These are phyloP conservation scores for Hypoxylon sp. DNA, from an alignment of 2,329 filamentous ascomycete genomes.

Conservation along the genomic window DNA sequence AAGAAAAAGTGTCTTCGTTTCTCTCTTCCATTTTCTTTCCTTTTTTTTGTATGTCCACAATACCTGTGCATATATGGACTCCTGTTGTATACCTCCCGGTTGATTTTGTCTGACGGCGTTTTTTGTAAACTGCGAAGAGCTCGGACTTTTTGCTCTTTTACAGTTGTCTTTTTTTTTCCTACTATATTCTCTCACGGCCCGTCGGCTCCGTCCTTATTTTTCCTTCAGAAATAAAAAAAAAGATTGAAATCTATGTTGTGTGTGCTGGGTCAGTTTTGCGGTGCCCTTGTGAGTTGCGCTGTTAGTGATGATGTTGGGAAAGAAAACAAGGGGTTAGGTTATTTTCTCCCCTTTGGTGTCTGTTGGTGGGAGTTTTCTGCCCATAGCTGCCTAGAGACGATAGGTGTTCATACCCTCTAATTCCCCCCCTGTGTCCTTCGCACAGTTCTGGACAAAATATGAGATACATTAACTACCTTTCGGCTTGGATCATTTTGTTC, in stretches of 20 bases:
- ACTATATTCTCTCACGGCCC: slow-evolving; percentile 22
- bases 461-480: slow-evolving; percentile 26
- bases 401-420: slow-evolving; percentile 21
- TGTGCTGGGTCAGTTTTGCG: slow-evolving; percentile 15
- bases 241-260: slow-evolving; percentile 21
- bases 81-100: slow-evolving; percentile 34
- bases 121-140: slow-evolving; percentile 25
- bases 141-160: slow-evolving; percentile 26
- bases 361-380: slow-evolving; percentile 13
- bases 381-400: slow-evolving; percentile 6
- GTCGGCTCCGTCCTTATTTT: slow-evolving; percentile 29
- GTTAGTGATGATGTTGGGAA: slow-evolving; percentile 14
- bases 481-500: neutral
- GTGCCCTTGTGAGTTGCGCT: slow-evolving; percentile 13
- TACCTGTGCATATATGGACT: slow-evolving; percentile 39
- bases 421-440: slow-evolving; percentile 18
- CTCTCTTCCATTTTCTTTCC: too few relatives aligned
- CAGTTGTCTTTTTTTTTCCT: slow-evolving; percentile 29
- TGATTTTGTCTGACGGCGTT: slow-evolving; percentile 35
- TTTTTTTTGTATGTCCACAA: slow-evolving; percentile 16
- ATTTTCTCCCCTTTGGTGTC: slow-evolving; percentile 40
- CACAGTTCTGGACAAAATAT: slow-evolving; percentile 25
- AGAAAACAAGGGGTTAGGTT: slow-evolving; percentile 24
- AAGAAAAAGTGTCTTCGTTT: slow-evolving; percentile 18
- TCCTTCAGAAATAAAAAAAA: slow-evolving; percentile 24